Conservation (phyloP, 345 rosid genomes). For the Turnera subulata region DNA sequence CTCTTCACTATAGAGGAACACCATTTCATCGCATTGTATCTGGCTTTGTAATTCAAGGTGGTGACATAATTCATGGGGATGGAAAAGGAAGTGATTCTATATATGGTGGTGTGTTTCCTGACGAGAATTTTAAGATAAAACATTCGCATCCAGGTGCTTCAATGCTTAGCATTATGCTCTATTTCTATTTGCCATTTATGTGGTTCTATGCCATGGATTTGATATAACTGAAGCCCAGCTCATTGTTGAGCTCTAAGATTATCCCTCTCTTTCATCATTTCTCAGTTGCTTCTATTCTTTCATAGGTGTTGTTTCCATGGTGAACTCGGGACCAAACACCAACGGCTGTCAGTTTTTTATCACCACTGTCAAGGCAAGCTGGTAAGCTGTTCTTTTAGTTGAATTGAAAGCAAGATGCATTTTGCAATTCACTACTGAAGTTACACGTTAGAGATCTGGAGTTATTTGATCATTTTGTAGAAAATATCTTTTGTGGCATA, state of each 20-base stretch:
- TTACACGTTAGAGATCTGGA: too few species aligned
- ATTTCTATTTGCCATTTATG: conserved; percentile 2
- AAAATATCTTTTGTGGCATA: too few species aligned
- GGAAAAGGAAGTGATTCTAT: conserved; percentile 80
- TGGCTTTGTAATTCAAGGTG: conserved; percentile 95
- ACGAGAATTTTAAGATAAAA: conserved; percentile 83
- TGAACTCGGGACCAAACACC: conserved; percentile 82
- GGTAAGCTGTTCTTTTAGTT: conserved; percentile 42
- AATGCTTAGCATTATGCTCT: background rate
- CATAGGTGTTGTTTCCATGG: conserved; percentile 91
- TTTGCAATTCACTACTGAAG: too few species aligned
- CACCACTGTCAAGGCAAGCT: conserved; percentile 86
- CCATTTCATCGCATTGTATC: conserved; percentile 91
- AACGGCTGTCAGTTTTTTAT: conserved; percentile 97
- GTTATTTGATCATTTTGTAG: too few species aligned
- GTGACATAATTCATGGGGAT: conserved; percentile 68
- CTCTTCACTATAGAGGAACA: conserved; percentile 71
- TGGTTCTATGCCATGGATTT: background rate
- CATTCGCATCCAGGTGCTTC: conserved; percentile 77
- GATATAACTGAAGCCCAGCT: background rate
- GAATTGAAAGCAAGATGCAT: too few species aligned
- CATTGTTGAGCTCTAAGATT: background rate
- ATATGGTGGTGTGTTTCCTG: conserved; percentile 78
- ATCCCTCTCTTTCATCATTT: background rate
- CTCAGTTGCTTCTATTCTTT: background rate